Percentiles rank a stretch among this genome's conserved stretches.
phyloP scores from a whole-genome alignment of 805 yeast species.

The Candida fluviatilis region DNA sequence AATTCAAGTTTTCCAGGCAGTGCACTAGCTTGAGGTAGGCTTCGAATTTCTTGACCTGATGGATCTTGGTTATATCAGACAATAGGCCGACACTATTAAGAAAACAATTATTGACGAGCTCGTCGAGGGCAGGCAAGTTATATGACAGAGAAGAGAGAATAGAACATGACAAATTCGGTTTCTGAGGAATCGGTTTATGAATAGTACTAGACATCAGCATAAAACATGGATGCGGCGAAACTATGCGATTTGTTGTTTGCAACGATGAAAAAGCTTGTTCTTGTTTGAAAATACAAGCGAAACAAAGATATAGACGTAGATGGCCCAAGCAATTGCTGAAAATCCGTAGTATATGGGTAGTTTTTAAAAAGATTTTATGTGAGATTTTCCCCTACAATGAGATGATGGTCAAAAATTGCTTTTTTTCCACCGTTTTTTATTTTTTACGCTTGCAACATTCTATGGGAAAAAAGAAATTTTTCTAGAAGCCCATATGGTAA shows the following conservation, averaged over 20 bases:
- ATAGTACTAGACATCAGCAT: neutral
- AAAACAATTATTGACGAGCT: constrained; percentile 31
- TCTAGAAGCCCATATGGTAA: neutral
- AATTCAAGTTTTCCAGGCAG: constrained; percentile 43
- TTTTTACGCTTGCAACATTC: neutral
- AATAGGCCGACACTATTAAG: constrained; percentile 17
- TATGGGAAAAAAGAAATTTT: neutral
- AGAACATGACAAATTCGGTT: neutral
- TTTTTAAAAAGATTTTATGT: neutral
- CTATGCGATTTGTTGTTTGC: too few relatives aligned
- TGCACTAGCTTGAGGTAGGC: constrained; percentile 31
- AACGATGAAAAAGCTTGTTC: too few relatives aligned
- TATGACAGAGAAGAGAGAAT: constrained; percentile 1
- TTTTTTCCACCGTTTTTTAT: constrained; percentile 1
- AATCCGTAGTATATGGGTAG: too few relatives aligned
- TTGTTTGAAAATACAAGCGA: too few relatives aligned
- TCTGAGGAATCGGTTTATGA: constrained; percentile 4
- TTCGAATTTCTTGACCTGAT: constrained; percentile 24
- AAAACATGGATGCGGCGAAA: neutral
- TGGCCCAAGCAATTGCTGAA: too few relatives aligned
- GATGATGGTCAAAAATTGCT: neutral
- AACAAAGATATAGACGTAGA: too few relatives aligned
- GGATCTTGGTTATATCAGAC: constrained; percentile 11
- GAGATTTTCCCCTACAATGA: neutral
- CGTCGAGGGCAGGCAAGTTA: constrained; percentile 14